Evolutionary conservation across 2,329 filamentous ascomycete species (phyloP), one percentile per base, ranked within the genome.

Genomic region (Magnaporthales sp.): DNA sequence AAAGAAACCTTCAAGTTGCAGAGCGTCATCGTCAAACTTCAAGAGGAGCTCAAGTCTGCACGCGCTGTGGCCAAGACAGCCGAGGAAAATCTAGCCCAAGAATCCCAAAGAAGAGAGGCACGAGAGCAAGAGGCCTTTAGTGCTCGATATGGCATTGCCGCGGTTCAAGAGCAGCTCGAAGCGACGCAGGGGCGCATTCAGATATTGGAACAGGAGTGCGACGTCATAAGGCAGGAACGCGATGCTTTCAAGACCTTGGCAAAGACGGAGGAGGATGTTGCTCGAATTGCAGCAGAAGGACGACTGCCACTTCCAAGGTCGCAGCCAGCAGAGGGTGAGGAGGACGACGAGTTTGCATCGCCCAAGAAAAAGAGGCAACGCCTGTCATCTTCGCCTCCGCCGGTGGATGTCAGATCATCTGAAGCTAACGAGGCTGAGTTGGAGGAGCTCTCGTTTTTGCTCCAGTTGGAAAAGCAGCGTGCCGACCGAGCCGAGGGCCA

Each of bases 1-100:
- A 92, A 92, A 71, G 90, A 92, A 71, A 87, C 87, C 2, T 91
- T 91, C 81, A 91, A 91, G 73, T 84, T 86, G n/a, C 88, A 91
- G 71, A 91, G 89, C 2, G 77, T 80, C 11, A 83, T 89, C 32
- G 85, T 91, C 71, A 91, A 91, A 74, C 75, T 89, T n/a, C 89
- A 91, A 74, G 89, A 91, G 71, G 89, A 92, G 72, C 81, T 91
- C 69, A 91, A 91, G 74, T 79, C 85, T 0, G 79, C 84, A 65
- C 84, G 87, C 61, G 77, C 77, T 29, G 77, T 79, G n/a, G 77
- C 83, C 64, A 86, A 85, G 70, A 78, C 82, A 8, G 78, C 81
- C 27, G 85, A 91, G 69, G 83, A 87, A 64, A 81, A 81, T 67
- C 78, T 92, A 13, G 84, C 87, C 68, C 80, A 83, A 60, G 87